Base-by-base conservation (phyloP, 148 eudicot species). In the Amaranthus hypochondriacus region DNA sequence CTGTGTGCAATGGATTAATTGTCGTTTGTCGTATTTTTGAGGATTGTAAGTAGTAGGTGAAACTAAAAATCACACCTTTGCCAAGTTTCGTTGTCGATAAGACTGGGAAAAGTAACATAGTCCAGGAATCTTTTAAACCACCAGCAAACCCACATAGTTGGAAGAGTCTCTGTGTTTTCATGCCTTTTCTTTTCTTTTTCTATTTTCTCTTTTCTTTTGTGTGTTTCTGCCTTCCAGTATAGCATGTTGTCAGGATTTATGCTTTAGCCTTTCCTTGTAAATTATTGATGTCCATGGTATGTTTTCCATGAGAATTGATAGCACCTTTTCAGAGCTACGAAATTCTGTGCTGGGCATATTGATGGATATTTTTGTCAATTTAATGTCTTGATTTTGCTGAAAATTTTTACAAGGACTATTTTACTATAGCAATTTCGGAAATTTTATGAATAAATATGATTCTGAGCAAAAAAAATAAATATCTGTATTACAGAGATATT, bases 121-220 rank as follows among this genome's bases (percentile, higher is more conserved):
- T 80, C 51, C 73, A 71, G 75, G 82, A 75, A 79, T 75, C 78
- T 75, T 74, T 71, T 66, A 63, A 28, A 75, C 60, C 66, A 75
- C 67, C 68, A 58, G n/a, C 61, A 51, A 70, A 64, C 60, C 70
- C 80, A 70, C 28, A 56, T 73, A 57, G 53, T 48, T 52, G 66
- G 78, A 28, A 75, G 72, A 48, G 66, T 51, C 44, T 65, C 48
- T 42, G 48, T 53, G 13, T 15, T 15, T 55, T 39, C 53, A 71
- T 65, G 43, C 58, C 44, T 68, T 72, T 73, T 21, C 74, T 69
- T 74, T 75, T 59, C 66, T 65, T 74, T 73, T 53, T 52, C 39
- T 28, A 28, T 28, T 28, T 68, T 72, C 70, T 21, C 74, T 69
- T 74, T 75, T 59, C 66, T 65, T 74, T 73, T 53, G 47, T 44